Percentiles rank a stretch among this genome's conserved stretches.
Evolutionary conservation across 2,329 filamentous ascomycete species (phyloP).

Genomic region (Cladophialophora immunda): DNA sequence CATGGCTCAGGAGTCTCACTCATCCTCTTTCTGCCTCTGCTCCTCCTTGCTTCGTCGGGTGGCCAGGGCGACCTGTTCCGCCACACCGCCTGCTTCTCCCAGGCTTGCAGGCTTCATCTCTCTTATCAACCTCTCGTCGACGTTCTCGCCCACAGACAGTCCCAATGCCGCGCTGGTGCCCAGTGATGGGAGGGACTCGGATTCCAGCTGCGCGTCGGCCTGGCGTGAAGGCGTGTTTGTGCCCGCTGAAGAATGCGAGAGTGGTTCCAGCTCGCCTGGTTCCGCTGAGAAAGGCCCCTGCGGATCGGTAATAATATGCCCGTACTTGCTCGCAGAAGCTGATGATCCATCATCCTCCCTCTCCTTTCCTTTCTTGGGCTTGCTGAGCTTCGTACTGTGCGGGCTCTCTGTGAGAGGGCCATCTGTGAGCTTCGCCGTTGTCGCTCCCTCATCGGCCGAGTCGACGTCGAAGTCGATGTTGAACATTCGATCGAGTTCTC

Average conservation of each 20-base stretch:
- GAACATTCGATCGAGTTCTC: constrained; percentile 18
- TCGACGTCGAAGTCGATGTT: constrained; percentile 19
- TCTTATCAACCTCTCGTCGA: constrained; percentile 14
- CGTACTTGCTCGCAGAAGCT: neutral
- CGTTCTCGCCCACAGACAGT: constrained; percentile 17
- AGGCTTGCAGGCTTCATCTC: constrained; percentile 8
- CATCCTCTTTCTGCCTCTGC: neutral
- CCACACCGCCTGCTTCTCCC: constrained; percentile 15
- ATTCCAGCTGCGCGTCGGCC: constrained; percentile 8
- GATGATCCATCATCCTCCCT: constrained; percentile 9
- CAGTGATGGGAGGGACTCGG: constrained; percentile 20
- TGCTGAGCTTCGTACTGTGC: constrained; percentile 18
- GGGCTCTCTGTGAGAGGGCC: constrained; percentile 31
- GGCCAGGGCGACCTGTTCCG: constrained; percentile 26
- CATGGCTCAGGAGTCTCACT: neutral
- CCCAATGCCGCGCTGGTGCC: constrained; percentile 22
- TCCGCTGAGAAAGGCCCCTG: constrained; percentile 28
- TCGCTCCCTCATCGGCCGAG: neutral
- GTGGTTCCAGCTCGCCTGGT: constrained; percentile 33
- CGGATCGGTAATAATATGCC: constrained; percentile 9
- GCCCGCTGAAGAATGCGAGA: constrained; percentile 23
- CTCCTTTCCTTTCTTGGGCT: constrained; percentile 20
- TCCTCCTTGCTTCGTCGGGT: constrained; percentile 27
- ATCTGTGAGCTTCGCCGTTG: constrained; percentile 26
- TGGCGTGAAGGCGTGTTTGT: constrained; percentile 11